Base-by-base conservation (phyloP, 2,329 filamentous ascomycete species). In the Neophaeococcomyces aloes region DNA sequence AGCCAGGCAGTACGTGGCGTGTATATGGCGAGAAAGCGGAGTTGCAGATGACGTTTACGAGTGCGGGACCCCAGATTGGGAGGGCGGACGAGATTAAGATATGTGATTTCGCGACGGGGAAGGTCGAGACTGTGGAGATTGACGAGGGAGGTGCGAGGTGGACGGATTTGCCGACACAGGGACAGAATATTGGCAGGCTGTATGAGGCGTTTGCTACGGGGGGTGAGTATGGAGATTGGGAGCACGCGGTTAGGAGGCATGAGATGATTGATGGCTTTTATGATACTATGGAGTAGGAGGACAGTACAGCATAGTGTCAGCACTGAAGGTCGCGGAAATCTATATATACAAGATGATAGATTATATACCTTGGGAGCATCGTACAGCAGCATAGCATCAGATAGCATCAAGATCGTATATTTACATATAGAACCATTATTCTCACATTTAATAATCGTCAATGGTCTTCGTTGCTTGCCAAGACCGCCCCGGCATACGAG, bases 121-220 rank as follows among this genome's bases (percentile, higher is more conserved):
- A 65, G 14, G 60, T 74, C 1, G 64, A 70, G 10, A 50, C 61
- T 2, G 56, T 75, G 0, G 69, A 67, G 61, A 57, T 47, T 17
- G 52, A 52, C 21, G 52, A 62, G 6, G 76, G 68, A 62, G 57
- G 62, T 11, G 65, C 66, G 2, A 71, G 67, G 59, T 70, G 70
- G 53, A 61, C 66, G 8, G 63, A 67, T 8, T 47, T 76, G 14
- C 66, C 71, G 0, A 29, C 65, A 1, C 52, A 60, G 2, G 66
- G 65, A 1, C 64, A 71, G 41, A 72, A 68, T 49, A 69, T 80
- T 21, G 76, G 67, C 0, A 65, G 65, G 15, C 52, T 78, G 0
- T 81, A 79, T 58, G 76, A 81, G 52, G 65, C 63, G 1, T 76
- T 69, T 60, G 71, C 71, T 4, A 62, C 58, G 48, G 52, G 55